Conservation (phyloP, 192 early-diverging fungal species). For the Pecoramyces ruminantium region DNA sequence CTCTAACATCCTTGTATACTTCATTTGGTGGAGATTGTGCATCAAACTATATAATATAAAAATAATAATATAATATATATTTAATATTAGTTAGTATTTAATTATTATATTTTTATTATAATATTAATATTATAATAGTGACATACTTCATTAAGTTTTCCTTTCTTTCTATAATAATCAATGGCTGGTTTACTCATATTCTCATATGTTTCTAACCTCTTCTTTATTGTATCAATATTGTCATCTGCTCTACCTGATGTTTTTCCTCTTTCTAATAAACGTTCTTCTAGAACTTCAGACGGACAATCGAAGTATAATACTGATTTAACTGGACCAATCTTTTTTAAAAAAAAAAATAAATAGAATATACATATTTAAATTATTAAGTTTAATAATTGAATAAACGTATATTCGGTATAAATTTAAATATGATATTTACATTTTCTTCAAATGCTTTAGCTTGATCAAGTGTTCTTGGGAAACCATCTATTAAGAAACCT, state of each 20-base stretch:
- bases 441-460: conserved; percentile 15
- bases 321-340: conserved; percentile 19
- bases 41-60: not conserved
- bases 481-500: conserved; percentile 46
- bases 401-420: too few species aligned
- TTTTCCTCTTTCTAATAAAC: conserved; percentile 34
- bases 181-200: not conserved
- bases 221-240: conserved; percentile 17
- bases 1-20: too few species aligned
- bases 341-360: not conserved
- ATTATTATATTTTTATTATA: too few species aligned
- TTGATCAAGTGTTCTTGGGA: conserved; percentile 43
- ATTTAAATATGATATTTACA: not conserved
- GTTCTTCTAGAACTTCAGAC: conserved; percentile 18
- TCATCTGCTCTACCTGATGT: conserved; percentile 40
- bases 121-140: too few species aligned
- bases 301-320: conserved; percentile 35
- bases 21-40: not conserved
- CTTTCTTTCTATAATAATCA: not conserved
- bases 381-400: too few species aligned
- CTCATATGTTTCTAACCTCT: not conserved
- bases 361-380: too few species aligned
- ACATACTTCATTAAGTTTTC: not conserved
- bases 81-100: too few species aligned
- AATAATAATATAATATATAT: too few species aligned